These are phyloP conservation scores for Lasiodiplodia theobromae DNA, from an alignment of 2,329 filamentous ascomycete genomes.

Conservation along the genomic window DNA sequence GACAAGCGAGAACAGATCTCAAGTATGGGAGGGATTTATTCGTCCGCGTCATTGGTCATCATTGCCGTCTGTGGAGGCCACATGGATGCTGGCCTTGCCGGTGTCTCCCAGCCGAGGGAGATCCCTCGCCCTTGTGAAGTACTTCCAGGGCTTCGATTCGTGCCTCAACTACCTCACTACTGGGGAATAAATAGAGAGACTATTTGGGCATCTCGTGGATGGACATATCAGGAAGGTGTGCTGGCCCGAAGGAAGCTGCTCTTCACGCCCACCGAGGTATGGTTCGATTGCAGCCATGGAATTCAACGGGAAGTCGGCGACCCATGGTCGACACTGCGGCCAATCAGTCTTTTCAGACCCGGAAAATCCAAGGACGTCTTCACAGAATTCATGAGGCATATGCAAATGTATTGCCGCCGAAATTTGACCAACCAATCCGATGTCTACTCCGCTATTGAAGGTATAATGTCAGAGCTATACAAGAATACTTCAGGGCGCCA, in stretches of 20 bases:
- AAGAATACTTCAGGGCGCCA: background rate
- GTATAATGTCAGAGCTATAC: conserved; percentile 11
- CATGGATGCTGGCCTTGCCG: conserved; percentile 18
- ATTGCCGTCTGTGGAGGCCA: background rate
- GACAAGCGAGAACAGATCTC: conserved; percentile 17
- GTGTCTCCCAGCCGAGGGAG: background rate
- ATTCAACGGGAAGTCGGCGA: background rate
- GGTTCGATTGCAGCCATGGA: conserved; percentile 15
- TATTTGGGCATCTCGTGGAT: conserved; percentile 21
- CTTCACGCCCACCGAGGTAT: conserved; percentile 14
- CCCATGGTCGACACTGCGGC: background rate
- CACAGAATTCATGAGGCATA: background rate
- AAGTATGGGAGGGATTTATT: conserved; percentile 4
- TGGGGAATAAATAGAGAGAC: background rate
- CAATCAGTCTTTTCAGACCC: background rate
- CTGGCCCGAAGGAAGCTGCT: background rate
- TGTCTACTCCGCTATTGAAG: conserved; percentile 15
- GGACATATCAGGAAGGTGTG: conserved; percentile 25
- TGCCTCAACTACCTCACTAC: background rate
- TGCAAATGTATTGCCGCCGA: background rate
- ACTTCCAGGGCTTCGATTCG: background rate
- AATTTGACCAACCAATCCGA: conserved; percentile 1
- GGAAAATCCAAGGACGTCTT: background rate
- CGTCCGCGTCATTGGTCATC: conserved; percentile 11
- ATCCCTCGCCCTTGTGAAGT: background rate